phyloP scores from a whole-genome alignment of 169 alveolate species.

The Perkinsus olseni region DNA sequence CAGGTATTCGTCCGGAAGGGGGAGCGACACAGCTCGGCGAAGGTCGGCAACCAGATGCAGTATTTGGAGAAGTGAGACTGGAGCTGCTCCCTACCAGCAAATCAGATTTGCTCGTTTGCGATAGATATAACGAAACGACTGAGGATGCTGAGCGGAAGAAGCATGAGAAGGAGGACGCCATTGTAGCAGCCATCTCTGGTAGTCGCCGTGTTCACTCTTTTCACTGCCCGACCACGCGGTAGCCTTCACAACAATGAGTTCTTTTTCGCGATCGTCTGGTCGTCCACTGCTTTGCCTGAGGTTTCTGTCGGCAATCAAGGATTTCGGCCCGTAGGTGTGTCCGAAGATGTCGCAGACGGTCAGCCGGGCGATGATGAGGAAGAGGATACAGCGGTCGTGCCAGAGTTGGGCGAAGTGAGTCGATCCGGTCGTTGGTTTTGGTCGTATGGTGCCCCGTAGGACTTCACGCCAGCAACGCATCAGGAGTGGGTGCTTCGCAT shows the following conservation, averaged over 20 bases:
- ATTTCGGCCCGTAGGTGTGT: too few relatives aligned
- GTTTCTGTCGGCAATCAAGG: too few relatives aligned
- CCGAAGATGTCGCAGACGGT: not conserved
- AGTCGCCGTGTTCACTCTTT: not conserved
- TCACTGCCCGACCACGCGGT: too few relatives aligned
- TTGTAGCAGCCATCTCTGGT: not conserved
- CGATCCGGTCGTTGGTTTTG: not conserved
- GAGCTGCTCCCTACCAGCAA: not conserved
- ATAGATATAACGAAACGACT: not conserved
- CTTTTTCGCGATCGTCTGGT: too few relatives aligned
- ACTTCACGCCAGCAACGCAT: not conserved
- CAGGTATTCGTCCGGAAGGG: not conserved
- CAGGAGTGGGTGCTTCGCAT: not conserved
- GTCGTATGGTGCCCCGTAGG: not conserved
- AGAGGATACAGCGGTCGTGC: not conserved
- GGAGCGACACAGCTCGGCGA: not conserved
- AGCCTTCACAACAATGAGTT: too few relatives aligned
- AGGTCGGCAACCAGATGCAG: not conserved
- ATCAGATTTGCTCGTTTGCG: not conserved
- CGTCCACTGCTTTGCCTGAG: too few relatives aligned
- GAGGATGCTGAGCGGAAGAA: not conserved
- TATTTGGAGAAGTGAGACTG: not conserved
- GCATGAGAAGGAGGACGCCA: not conserved
- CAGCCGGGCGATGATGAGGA: not conserved
- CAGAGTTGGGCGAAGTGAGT: not conserved